These are phyloP conservation scores for Posidonia oceanica DNA, from an alignment of 116 monocot species.

Conservation along the genomic window DNA sequence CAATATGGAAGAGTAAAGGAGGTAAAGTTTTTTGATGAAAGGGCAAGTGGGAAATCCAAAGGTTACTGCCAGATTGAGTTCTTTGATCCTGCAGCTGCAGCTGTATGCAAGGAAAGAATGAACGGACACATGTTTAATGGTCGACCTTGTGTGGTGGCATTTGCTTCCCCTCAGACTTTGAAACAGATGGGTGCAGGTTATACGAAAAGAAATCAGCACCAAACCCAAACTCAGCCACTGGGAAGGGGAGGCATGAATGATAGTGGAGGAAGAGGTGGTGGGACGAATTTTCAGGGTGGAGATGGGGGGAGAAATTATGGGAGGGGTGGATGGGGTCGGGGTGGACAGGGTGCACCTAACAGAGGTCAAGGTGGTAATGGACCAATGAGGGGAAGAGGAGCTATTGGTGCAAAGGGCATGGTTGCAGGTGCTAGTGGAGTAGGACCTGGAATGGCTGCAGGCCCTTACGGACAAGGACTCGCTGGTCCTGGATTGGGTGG, in stretches of 20 bases:
- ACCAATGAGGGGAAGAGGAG: constrained; percentile 60
- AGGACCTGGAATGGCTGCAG: constrained; percentile 8
- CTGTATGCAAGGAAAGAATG: constrained; percentile 68
- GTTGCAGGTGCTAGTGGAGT: constrained; percentile 12
- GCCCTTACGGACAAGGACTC: constrained; percentile 27
- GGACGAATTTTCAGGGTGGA: background rate
- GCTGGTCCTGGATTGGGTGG: constrained; percentile 14
- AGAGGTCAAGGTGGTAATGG: constrained; percentile 66
- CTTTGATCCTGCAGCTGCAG: constrained; percentile 38
- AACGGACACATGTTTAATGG: constrained; percentile 62
- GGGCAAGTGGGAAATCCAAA: constrained; percentile 70
- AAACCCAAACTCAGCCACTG: background rate
- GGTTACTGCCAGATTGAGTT: constrained; percentile 79
- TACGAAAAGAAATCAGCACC: constrained; percentile 26
- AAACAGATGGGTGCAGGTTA: constrained; percentile 35
- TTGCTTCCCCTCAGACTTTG: constrained; percentile 44
- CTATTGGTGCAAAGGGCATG: constrained; percentile 15
- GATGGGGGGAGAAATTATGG: constrained; percentile 18
- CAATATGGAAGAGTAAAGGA: constrained; percentile 61
- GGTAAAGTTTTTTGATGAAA: constrained; percentile 66
- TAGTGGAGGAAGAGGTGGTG: constrained; percentile 18
- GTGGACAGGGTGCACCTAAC: constrained; percentile 36
- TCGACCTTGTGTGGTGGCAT: constrained; percentile 54
- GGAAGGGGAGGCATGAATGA: constrained; percentile 2
- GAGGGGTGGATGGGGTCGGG: constrained; percentile 27